Evolutionary conservation across 768 basidiomycete genomes (phyloP).

Genomic region (Pleurotus tuoliensis): DNA sequence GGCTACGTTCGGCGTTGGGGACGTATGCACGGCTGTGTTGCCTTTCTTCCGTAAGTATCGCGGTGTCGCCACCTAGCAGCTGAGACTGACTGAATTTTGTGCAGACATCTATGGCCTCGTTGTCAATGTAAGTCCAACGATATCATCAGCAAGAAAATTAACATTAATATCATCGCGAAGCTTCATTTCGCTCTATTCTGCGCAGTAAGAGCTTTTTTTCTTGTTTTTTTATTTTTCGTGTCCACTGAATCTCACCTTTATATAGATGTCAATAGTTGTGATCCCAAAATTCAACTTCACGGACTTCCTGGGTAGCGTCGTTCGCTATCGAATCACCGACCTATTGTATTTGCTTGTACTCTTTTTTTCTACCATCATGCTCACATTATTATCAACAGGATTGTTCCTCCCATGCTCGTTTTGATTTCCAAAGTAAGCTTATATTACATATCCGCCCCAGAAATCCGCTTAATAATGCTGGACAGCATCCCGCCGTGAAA

Average conservation of each 20-base stretch:
- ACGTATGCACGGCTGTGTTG: conserved; percentile 32
- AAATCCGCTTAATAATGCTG: not conserved
- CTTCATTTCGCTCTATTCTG: conserved; percentile 32
- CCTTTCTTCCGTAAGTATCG: conserved; percentile 29
- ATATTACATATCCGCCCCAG: conserved; percentile 12
- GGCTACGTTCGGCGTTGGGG: conserved; percentile 34
- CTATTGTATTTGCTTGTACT: conserved; percentile 17
- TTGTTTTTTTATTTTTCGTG: no score
- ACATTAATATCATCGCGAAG: conserved; percentile 9
- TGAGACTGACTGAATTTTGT: conserved; percentile 14
- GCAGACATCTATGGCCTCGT: conserved; percentile 37
- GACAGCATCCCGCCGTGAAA: conserved; percentile 29
- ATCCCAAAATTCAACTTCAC: conserved; percentile 43
- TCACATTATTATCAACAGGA: conserved; percentile 11
- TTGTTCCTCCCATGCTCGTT: conserved; percentile 33
- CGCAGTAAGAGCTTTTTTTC: conserved; percentile 33
- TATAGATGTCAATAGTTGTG: conserved; percentile 36
- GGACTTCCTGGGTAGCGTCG: conserved; percentile 35
- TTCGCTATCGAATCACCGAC: conserved; percentile 34
- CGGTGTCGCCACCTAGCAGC: conserved; percentile 6
- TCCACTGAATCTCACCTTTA: not conserved
- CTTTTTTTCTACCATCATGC: not conserved
- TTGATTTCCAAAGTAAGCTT: conserved; percentile 26
- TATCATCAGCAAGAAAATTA: no score
- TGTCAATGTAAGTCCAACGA: conserved; percentile 23